Evolutionary conservation across 345 rosid genomes (phyloP).

Genomic region (Cardamine occulta): DNA sequence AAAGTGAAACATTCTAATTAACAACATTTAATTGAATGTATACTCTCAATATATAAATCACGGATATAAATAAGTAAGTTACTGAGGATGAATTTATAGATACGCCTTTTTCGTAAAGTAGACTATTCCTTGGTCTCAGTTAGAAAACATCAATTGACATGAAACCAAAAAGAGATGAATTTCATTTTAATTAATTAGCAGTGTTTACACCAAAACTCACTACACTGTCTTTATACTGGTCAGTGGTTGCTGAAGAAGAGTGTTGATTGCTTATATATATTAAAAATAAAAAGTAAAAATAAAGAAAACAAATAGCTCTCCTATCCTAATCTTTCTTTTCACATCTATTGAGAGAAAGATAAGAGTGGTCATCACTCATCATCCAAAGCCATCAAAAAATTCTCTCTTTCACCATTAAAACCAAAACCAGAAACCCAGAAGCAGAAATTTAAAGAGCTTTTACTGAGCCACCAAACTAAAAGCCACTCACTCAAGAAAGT

Average conservation of each 20-base stretch:
- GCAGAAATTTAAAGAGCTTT: slow-evolving; percentile 27
- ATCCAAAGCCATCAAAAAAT: neutral
- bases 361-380: slow-evolving; percentile 30
- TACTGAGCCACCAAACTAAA: slow-evolving; percentile 44
- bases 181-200: neutral
- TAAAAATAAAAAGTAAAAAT: neutral
- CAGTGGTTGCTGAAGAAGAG: slow-evolving; percentile 22
- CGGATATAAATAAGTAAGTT: too few relatives aligned
- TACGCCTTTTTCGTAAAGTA: neutral
- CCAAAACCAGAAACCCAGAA: slow-evolving; percentile 33
- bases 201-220: slow-evolving; percentile 10
- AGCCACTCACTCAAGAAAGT: slow-evolving; percentile 30
- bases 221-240: slow-evolving; percentile 29
- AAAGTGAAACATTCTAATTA: neutral
- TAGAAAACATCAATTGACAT: neutral
- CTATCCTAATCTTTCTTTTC: slow-evolving; percentile 24
- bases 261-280: slow-evolving; percentile 1
- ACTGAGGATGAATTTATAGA: neutral
- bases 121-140: neutral
- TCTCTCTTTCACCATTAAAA: slow-evolving; percentile 39
- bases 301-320: neutral
- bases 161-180: neutral
- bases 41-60: neutral
- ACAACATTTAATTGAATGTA: neutral
- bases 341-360: slow-evolving; percentile 15